Evolutionary conservation across 352 stramenopile genomes (phyloP).

Genomic region (Phytophthora pinifolia): DNA sequence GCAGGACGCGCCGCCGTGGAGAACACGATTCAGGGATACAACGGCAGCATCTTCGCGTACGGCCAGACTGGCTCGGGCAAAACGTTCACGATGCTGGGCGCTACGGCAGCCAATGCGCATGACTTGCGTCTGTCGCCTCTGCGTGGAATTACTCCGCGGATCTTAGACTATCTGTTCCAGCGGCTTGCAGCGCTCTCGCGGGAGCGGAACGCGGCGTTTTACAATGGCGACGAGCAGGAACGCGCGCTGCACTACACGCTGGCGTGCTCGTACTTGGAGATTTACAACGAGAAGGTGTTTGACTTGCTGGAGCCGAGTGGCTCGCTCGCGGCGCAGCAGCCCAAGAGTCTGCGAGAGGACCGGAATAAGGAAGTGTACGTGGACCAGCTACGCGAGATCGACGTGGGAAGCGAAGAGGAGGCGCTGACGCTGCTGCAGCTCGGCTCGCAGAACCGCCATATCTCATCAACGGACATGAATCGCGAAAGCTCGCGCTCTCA

Average conservation of each 20-base stretch:
- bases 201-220: slow-evolving; percentile 43
- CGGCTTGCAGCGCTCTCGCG: slow-evolving; percentile 44
- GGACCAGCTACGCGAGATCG: slow-evolving; percentile 67
- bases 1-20: slow-evolving; percentile 75
- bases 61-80: slow-evolving; percentile 89
- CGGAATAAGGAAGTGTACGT: slow-evolving; percentile 80
- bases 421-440: slow-evolving; percentile 76
- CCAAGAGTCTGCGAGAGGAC: slow-evolving; percentile 79
- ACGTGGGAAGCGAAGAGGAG: slow-evolving; percentile 61
- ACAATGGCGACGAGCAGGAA: slow-evolving; percentile 30
- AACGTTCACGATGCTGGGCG: slow-evolving; percentile 88
- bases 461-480: slow-evolving; percentile 98
- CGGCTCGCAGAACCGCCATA: slow-evolving; percentile 89
- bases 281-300: slow-evolving; percentile 92
- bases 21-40: slow-evolving; percentile 84
- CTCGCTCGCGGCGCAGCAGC: slow-evolving; percentile 41
- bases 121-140: slow-evolving; percentile 52
- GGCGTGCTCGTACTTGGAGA: slow-evolving; percentile 88
- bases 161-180: slow-evolving; percentile 84
- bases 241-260: slow-evolving; percentile 54
- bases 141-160: slow-evolving; percentile 78
- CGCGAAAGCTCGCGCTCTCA: slow-evolving; percentile 95
- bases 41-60: slow-evolving; percentile 91
- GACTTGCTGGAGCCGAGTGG: slow-evolving; percentile 75
- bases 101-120: slow-evolving; percentile 30